A percentile compares a stretch with the other conserved stretches of the same genome.
Evolutionary conservation across 129 eudicot genomes (phyloP).

Genomic region (Helianthus annuus): HanXRQr2.0-SUNRISE NC_035437.2:167091594-167092093

Average conservation of each 20-base stretch:
- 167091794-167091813: too few species aligned
- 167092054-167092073: too few species aligned
- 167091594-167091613: neutral
- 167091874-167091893: neutral
- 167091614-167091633: neutral
- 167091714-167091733: too few species aligned
- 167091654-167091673: too few species aligned
- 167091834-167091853: too few species aligned
- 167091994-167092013: slow-evolving; percentile 71
- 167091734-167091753: too few species aligned
- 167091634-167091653: neutral
- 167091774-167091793: too few species aligned
- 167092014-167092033: slow-evolving; percentile 66
- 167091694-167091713: too few species aligned
- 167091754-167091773: too few species aligned
- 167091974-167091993: slow-evolving; percentile 52
- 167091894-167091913: neutral
- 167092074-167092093: too few species aligned
- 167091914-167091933: neutral
- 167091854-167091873: neutral
- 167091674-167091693: too few species aligned
- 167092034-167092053: slow-evolving; percentile 35
- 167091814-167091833: too few species aligned
- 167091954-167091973: neutral
- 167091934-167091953: neutral